Percentiles rank a stretch among this genome's conserved stretches.
phyloP scores from a whole-genome alignment of 176 grass and related monocot genomes.

The Avena sativa region DNA sequence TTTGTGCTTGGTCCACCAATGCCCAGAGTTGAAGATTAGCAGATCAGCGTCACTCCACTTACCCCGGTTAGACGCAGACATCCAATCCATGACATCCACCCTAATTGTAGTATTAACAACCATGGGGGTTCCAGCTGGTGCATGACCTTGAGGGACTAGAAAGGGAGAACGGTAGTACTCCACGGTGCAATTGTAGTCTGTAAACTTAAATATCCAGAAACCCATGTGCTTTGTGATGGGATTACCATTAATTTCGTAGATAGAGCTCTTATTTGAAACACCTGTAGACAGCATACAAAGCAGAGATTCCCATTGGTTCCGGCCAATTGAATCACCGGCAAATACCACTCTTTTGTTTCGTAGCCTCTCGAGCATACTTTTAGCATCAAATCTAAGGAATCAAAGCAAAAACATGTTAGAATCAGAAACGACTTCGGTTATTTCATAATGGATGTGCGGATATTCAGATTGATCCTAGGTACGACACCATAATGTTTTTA shows the following conservation, averaged over 20 bases:
- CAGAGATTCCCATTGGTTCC: conserved; percentile 96
- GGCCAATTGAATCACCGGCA: conserved; percentile 87
- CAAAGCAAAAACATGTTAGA: neutral
- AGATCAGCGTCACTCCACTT: conserved; percentile 83
- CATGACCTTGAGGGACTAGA: conserved; percentile 63
- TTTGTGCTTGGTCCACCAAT: conserved; percentile 95
- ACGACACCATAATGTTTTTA: too few relatives aligned
- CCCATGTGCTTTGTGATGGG: conserved; percentile 79
- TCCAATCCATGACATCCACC: conserved; percentile 85
- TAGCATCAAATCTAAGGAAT: conserved; percentile 65
- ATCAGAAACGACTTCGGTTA: neutral
- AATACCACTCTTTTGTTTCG: conserved; percentile 73
- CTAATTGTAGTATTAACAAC: conserved; percentile 65
- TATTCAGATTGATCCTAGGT: too few relatives aligned
- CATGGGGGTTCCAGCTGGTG: conserved; percentile 45
- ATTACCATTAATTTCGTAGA: too few relatives aligned
- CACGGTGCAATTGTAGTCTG: conserved; percentile 84
- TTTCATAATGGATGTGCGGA: too few relatives aligned
- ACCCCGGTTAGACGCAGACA: conserved; percentile 45
- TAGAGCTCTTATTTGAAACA: too few relatives aligned
- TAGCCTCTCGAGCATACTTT: conserved; percentile 66
- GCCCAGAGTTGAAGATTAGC: conserved; percentile 84
- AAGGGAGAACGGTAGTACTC: conserved; percentile 89
- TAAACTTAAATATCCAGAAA: conserved; percentile 83
- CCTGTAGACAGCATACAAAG: conserved; percentile 78